Percentiles rank a stretch among this genome's conserved stretches.
phyloP scores from a whole-genome alignment of 768 basidiomycete species.

The Russula sp. region DNA sequence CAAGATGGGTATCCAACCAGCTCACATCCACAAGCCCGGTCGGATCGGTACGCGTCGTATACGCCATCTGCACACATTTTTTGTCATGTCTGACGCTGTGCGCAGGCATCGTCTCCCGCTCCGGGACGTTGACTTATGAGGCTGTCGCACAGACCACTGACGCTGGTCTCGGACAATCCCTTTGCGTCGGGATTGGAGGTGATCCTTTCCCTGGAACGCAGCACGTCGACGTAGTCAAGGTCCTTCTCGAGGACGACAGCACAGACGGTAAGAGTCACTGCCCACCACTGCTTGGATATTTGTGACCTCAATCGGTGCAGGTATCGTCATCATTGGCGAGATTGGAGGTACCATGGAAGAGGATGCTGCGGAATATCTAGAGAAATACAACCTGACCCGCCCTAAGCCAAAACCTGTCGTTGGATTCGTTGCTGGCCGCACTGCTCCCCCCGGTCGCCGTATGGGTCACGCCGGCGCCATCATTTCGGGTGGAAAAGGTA shows the following conservation, averaged over 20 bases:
- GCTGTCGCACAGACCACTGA: constrained; percentile 96
- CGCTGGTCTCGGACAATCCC: constrained; percentile 92
- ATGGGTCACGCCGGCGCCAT: constrained; percentile 99
- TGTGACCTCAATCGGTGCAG: constrained; percentile 34
- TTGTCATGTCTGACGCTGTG: background rate
- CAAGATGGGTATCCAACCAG: constrained; percentile 99
- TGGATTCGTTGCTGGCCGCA: constrained; percentile 95
- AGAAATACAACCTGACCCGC: constrained; percentile 86
- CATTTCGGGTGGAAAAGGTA: constrained; percentile 95
- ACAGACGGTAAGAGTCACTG: constrained; percentile 64
- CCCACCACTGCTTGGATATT: background rate
- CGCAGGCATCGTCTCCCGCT: constrained; percentile 88
- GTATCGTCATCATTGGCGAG: constrained; percentile 97
- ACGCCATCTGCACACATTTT: background rate
- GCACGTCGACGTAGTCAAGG: constrained; percentile 92
- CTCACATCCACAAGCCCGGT: constrained; percentile 94
- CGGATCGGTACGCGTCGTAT: constrained; percentile 66
- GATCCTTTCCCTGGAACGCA: constrained; percentile 96
- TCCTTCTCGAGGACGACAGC: constrained; percentile 90
- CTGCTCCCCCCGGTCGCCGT: constrained; percentile 94
- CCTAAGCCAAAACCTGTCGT: constrained; percentile 90
- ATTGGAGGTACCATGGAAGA: constrained; percentile 99
- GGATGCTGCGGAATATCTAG: constrained; percentile 95
- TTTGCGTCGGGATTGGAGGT: constrained; percentile 96
- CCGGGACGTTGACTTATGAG: constrained; percentile 96